Evolutionary conservation across 208 protist genomes (phyloP).

Genomic region (Leishmania mexicana): DNA sequence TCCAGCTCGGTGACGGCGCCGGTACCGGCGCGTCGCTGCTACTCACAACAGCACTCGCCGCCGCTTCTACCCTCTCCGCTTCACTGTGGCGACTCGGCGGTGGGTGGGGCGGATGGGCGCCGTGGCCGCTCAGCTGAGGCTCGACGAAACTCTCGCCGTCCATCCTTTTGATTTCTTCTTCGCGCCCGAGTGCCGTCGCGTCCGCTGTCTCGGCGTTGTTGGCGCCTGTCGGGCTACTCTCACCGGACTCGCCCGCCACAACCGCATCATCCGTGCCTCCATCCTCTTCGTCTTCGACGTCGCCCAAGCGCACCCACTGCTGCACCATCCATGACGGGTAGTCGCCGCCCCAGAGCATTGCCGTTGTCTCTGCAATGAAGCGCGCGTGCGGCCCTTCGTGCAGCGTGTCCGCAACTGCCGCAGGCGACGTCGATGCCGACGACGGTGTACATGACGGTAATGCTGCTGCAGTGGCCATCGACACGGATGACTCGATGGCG

Average conservation of each 20-base stretch:
- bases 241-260: not conserved
- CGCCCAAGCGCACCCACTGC: constrained; percentile 22
- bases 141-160: not conserved
- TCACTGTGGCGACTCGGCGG: not conserved
- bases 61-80: not conserved
- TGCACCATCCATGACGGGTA: constrained; percentile 31
- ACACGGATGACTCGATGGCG: constrained; percentile 12
- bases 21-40: not conserved
- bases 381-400: constrained; percentile 10
- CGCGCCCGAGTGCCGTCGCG: not conserved
- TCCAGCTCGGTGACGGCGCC: constrained; percentile 1
- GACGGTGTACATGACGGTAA: not conserved
- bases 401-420: not conserved
- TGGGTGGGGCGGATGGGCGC: not conserved
- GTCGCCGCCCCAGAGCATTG: constrained; percentile 26
- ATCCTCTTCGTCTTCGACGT: constrained; percentile 14
- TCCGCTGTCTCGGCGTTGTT: not conserved
- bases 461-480: not conserved
- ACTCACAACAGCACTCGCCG: not conserved
- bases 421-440: not conserved
- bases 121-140: not conserved
- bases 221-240: not conserved
- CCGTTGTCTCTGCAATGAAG: constrained; percentile 21
- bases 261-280: not conserved
- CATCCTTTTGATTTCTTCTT: not conserved